Evolutionary conservation across 176 grass and related monocot genomes (phyloP).

Genomic region (Triticum urartu): DNA sequence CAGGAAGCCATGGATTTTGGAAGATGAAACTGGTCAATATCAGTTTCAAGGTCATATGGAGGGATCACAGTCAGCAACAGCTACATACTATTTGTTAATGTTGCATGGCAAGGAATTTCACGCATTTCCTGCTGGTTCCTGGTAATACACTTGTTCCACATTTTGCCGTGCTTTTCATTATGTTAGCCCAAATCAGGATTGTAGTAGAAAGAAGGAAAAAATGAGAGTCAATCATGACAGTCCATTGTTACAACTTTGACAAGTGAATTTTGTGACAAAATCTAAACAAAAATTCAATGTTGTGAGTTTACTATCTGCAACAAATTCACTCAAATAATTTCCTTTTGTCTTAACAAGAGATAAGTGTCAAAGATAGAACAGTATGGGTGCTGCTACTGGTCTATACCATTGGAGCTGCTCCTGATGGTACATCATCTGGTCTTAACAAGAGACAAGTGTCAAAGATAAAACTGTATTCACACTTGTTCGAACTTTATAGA

Average conservation of each 20-base stretch:
- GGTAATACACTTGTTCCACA: slow-evolving; percentile 50
- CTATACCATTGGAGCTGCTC: background rate
- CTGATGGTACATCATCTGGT: background rate
- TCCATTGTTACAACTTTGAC: background rate
- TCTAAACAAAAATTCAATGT: background rate
- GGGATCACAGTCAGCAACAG: slow-evolving; percentile 89
- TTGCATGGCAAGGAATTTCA: slow-evolving; percentile 92
- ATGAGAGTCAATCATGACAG: background rate
- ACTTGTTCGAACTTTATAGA: background rate
- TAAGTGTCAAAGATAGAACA: background rate
- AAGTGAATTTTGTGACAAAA: background rate
- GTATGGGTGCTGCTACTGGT: background rate
- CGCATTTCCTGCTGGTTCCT: slow-evolving; percentile 87
- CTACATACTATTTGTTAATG: slow-evolving; percentile 95
- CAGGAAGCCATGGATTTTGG: slow-evolving; percentile 91
- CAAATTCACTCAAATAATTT: background rate
- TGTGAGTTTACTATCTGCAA: background rate
- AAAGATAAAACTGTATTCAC: background rate
- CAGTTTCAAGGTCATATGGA: slow-evolving; percentile 95
- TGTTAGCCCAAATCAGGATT: slow-evolving; percentile 5
- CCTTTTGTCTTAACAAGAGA: background rate
- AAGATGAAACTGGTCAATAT: slow-evolving; percentile 96
- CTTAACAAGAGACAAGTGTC: too few species aligned
- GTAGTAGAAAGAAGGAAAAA: background rate
- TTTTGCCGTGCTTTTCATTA: slow-evolving; percentile 18